Conservation (phyloP, 1,139 yeast species). For the Debaryomycetaceae sp. region DNA sequence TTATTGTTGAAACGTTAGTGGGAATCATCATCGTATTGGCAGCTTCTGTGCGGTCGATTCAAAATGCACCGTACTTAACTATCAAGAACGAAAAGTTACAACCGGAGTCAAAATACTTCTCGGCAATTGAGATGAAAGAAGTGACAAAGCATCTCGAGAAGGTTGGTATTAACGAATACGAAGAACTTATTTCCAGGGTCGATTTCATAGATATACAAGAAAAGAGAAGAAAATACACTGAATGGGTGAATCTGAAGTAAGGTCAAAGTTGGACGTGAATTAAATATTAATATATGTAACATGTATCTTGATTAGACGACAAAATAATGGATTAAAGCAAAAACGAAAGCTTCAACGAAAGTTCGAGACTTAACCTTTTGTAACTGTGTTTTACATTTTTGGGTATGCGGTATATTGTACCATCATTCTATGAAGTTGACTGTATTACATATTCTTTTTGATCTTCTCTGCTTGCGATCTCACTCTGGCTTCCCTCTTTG, state of each 20-base stretch:
- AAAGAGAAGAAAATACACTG: constrained; percentile 39
- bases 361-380: too few relatives aligned
- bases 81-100: constrained; percentile 16
- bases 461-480: constrained; percentile 43
- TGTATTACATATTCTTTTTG: constrained; percentile 1
- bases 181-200: constrained; percentile 38
- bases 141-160: constrained; percentile 44
- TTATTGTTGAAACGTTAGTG: constrained; percentile 37
- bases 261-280: neutral
- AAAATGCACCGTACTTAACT: constrained; percentile 20
- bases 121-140: constrained; percentile 44
- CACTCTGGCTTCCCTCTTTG: constrained; percentile 57
- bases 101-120: constrained; percentile 28
- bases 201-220: constrained; percentile 42
- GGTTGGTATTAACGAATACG: constrained; percentile 43
- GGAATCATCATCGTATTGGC: constrained; percentile 37
- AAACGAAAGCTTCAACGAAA: too few relatives aligned
- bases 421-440: neutral
- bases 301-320: neutral
- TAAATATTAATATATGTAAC: neutral
- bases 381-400: too few relatives aligned
- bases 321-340: too few relatives aligned
- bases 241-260: constrained; percentile 26
- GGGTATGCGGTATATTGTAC: neutral
- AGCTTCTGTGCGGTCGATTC: constrained; percentile 30